A percentile compares a stretch with the other conserved stretches of the same genome.
Evolutionary conservation across 2,329 filamentous ascomycete species (phyloP).

Genomic region (Phaeosphaeriaceae sp.): DNA sequence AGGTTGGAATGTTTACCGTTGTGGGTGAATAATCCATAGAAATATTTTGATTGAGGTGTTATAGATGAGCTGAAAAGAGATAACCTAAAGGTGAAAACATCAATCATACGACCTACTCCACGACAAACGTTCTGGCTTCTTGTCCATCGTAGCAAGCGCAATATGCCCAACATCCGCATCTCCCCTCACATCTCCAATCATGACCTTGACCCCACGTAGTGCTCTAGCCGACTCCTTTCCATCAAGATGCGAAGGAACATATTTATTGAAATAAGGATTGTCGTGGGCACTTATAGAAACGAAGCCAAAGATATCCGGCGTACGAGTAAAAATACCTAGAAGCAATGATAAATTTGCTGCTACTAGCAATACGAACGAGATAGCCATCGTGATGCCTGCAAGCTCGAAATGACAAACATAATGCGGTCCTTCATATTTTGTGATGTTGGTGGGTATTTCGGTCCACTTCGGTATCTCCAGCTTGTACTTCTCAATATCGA

Average conservation of each 20-base stretch:
- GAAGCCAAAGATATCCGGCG: slow-evolving; percentile 15
- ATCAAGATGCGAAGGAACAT: neutral
- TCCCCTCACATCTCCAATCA: slow-evolving; percentile 12
- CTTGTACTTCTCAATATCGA: neutral
- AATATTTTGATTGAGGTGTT: too few species aligned
- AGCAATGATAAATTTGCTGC: slow-evolving; percentile 3
- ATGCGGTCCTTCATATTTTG: neutral
- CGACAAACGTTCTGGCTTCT: too few species aligned
- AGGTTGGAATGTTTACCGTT: too few species aligned
- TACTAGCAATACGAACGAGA: neutral
- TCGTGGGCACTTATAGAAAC: slow-evolving; percentile 9
- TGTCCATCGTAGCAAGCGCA: slow-evolving; percentile 12
- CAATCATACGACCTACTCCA: too few species aligned
- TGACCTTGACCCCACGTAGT: slow-evolving; percentile 4
- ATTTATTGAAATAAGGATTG: slow-evolving; percentile 5
- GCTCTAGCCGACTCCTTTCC: slow-evolving; percentile 3
- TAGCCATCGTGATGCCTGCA: slow-evolving; percentile 6
- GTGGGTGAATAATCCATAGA: too few species aligned
- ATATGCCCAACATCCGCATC: slow-evolving; percentile 10
- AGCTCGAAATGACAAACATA: slow-evolving; percentile 7
- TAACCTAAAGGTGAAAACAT: too few species aligned
- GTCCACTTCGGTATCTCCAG: neutral
- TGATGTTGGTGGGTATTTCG: neutral
- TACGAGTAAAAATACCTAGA: slow-evolving; percentile 7
- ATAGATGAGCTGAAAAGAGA: too few species aligned